Percentiles rank a stretch among this genome's conserved stretches.
Evolutionary conservation across 257 asterid genomes (phyloP).

Genomic region (Fraxinus americana): DNA sequence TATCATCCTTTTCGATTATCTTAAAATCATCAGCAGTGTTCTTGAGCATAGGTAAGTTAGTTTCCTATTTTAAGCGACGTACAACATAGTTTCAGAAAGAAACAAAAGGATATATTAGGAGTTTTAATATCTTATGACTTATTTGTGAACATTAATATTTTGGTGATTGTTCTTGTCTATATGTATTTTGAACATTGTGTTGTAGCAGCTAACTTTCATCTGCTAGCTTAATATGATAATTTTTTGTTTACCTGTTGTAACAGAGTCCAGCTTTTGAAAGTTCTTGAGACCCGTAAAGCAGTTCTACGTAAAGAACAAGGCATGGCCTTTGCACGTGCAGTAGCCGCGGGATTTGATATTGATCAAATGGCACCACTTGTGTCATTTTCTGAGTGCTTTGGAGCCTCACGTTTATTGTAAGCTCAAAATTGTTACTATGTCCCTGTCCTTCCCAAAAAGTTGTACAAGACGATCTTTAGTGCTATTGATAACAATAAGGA

Average conservation of each 20-base stretch:
- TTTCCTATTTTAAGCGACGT: not conserved
- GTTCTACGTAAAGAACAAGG: conserved; percentile 88
- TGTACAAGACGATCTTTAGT: conserved; percentile 6
- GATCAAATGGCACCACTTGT: conserved; percentile 65
- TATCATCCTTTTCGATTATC: not conserved
- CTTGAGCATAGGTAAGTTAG: not conserved
- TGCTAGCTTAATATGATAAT: conserved; percentile 18
- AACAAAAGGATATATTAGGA: not conserved
- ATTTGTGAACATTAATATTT: not conserved
- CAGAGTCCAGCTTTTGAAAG: conserved; percentile 92
- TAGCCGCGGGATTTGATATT: conserved; percentile 91
- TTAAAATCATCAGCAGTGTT: not conserved
- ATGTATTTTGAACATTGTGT: not conserved
- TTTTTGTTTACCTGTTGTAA: conserved; percentile 30
- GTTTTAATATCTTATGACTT: not conserved
- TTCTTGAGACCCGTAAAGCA: conserved; percentile 79
- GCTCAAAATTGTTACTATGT: conserved; percentile 19
- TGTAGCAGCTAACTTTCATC: not conserved
- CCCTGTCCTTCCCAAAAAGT: conserved; percentile 9
- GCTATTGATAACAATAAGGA: not conserved
- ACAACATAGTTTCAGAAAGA: not conserved
- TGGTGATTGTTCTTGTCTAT: not conserved
- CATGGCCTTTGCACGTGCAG: conserved; percentile 99
- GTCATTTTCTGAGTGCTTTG: conserved; percentile 87
- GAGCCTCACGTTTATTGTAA: conserved; percentile 85